Evolutionary conservation across 371 early-diverging fungal genomes (phyloP), one percentile per base, ranked within the genome.

Genomic region (Mortierella sp.): DNA sequence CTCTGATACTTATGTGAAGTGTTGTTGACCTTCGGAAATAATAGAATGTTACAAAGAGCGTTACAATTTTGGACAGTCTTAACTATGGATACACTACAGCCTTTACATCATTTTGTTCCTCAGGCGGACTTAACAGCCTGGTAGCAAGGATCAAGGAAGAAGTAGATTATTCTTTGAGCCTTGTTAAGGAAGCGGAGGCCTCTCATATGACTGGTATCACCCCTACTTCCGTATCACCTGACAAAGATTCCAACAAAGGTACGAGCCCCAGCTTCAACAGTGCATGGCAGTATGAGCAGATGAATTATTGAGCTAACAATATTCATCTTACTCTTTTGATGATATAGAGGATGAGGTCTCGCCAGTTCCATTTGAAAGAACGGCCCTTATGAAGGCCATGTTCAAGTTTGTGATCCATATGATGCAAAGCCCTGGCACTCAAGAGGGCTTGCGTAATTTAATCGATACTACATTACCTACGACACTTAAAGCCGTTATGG

Each of bases 391-490:
- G 32, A 95, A 97, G 64, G 89, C 95, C n/a, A 89, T 97, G 89
- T 88, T 98, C 66, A 96, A 96, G 85, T 93, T 97, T 73, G 85
- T 97, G 37, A 87, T 94, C 30, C 95, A 97, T 70, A 93, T 97
- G 94, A 92, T 98, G 94, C 97, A 97, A 83, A 92, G 94, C 9
- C 89, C 95, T 1, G 96, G 96, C 26, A 94, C 93, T 14, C 92
- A 93, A 9, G 98, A 97, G 73, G 93, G 97, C 0, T 75, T 99
- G 70, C 93, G 98, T 26, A 98, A 97, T 73, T 78, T 99, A 69
- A 95, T 98, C 49, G 99, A 99, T 59, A 93, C 95, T 3, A 77
- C 92, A n/a, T 84, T 98, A 43, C 98, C 98, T 2, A 66, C 78
- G 4, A 91, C 96, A 0, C 73, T 99, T 43, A 86, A 88, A 72